phyloP scores from a whole-genome alignment of 208 protist genomes.

The Trypanosoma caninum region DNA sequence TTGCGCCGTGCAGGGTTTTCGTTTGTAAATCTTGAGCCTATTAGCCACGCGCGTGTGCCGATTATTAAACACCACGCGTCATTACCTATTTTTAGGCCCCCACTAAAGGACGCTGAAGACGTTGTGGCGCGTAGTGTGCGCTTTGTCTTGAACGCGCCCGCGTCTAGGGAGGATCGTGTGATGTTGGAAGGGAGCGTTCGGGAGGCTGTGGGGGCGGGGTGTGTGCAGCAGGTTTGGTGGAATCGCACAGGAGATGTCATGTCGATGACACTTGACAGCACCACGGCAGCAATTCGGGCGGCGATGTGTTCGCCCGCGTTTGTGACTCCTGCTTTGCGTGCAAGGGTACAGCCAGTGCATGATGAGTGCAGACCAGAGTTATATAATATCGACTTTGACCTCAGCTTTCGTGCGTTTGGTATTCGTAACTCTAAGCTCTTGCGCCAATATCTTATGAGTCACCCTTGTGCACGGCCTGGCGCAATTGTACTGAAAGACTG shows the following conservation, averaged over 20 bases:
- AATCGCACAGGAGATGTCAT: slow-evolving; percentile 65
- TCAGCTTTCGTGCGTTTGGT: slow-evolving; percentile 87
- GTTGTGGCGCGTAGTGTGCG: slow-evolving; percentile 73
- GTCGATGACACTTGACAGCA: slow-evolving; percentile 63
- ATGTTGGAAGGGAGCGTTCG: slow-evolving; percentile 76
- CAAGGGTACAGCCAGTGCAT: slow-evolving; percentile 71
- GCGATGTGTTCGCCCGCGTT: slow-evolving; percentile 53
- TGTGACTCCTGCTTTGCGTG: slow-evolving; percentile 40
- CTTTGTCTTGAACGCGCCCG: slow-evolving; percentile 51
- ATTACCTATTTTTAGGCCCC: slow-evolving; percentile 44
- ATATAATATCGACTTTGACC: slow-evolving; percentile 87
- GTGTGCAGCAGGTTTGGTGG: slow-evolving; percentile 87
- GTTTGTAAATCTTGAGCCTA: slow-evolving; percentile 79
- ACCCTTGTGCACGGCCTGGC: slow-evolving; percentile 79
- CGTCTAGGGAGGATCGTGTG: slow-evolving; percentile 48
- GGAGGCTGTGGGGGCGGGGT: slow-evolving; percentile 36
- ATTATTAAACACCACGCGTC: slow-evolving; percentile 92
- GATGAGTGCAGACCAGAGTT: slow-evolving; percentile 82
- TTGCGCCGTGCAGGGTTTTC: slow-evolving; percentile 82
- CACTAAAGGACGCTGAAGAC: slow-evolving; percentile 50
- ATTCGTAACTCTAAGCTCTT: slow-evolving; percentile 88
- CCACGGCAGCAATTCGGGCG: slow-evolving; percentile 59
- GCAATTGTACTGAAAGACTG: slow-evolving; percentile 90
- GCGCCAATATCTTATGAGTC: slow-evolving; percentile 68
- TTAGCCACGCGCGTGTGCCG: slow-evolving; percentile 81